These are phyloP conservation scores for Aureobasidium leucospermi DNA, from an alignment of 2,329 filamentous ascomycete species.

Conservation along the genomic window DNA sequence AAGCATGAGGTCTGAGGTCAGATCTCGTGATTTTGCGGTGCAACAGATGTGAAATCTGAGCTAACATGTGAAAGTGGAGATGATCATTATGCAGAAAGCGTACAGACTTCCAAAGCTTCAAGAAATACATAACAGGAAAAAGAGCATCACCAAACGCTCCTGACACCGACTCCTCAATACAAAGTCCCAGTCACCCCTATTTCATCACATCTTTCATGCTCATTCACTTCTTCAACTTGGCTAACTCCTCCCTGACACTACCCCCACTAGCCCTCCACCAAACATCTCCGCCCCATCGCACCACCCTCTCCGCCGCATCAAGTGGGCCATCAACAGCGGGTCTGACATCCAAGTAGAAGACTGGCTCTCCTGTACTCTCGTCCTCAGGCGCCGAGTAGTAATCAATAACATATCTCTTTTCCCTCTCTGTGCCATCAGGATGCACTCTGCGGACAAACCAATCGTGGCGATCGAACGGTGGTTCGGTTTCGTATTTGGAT, in stretches of 20 bases:
- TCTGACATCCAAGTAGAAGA: conserved; percentile 91
- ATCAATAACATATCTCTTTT: conserved; percentile 93
- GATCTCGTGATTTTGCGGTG: neutral
- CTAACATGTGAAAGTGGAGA: neutral
- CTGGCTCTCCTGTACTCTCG: conserved; percentile 79
- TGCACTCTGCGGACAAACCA: conserved; percentile 80
- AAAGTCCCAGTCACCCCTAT: too few relatives aligned
- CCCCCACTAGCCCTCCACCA: conserved; percentile 87
- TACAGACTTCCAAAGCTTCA: neutral
- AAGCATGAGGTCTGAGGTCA: too few relatives aligned
- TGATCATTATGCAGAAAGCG: neutral
- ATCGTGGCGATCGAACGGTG: conserved; percentile 93
- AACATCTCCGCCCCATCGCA: conserved; percentile 86
- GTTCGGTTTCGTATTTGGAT: conserved; percentile 66
- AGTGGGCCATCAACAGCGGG: conserved; percentile 78
- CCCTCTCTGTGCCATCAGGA: conserved; percentile 57
- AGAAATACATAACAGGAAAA: neutral
- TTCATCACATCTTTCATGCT: neutral
- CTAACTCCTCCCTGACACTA: conserved; percentile 45
- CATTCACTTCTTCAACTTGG: conserved; percentile 15
- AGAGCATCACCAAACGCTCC: neutral
- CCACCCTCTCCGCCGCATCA: conserved; percentile 70
- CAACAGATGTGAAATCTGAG: neutral
- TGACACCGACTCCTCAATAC: neutral
- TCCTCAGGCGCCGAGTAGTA: conserved; percentile 85